Conservation (phyloP, 1,139 yeast genomes). For the Debaryomyces fabryi region DNA sequence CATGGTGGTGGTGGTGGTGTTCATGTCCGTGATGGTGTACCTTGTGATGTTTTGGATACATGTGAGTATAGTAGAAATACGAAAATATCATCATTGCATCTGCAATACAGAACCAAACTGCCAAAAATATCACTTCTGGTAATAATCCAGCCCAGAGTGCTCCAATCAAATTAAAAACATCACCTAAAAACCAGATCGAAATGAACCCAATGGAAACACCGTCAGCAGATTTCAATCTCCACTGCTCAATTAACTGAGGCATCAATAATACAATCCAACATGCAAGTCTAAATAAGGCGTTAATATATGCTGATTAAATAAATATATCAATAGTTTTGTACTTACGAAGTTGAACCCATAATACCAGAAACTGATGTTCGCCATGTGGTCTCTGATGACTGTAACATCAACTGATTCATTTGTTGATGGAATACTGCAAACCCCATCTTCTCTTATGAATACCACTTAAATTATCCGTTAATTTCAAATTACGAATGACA, state of each 20-base stretch:
- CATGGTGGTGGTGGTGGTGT: slow-evolving; percentile 9
- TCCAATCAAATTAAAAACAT: slow-evolving; percentile 67
- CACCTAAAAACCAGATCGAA: slow-evolving; percentile 74
- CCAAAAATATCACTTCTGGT: slow-evolving; percentile 70
- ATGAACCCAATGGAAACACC: slow-evolving; percentile 77
- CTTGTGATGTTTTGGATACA: slow-evolving; percentile 42
- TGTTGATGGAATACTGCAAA: slow-evolving; percentile 3
- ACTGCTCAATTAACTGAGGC: slow-evolving; percentile 82
- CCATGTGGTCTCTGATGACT: slow-evolving; percentile 1
- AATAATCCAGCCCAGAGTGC: slow-evolving; percentile 71
- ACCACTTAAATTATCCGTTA: neutral
- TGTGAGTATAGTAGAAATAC: slow-evolving; percentile 56
- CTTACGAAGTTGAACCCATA: slow-evolving; percentile 65
- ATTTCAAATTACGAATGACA: neutral
- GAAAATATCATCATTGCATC: slow-evolving; percentile 65
- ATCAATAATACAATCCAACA: slow-evolving; percentile 81
- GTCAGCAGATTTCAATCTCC: slow-evolving; percentile 76
- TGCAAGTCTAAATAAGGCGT: slow-evolving; percentile 44
- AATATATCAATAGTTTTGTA: slow-evolving; percentile 9
- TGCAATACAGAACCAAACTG: slow-evolving; percentile 75
- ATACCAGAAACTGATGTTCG: slow-evolving; percentile 47
- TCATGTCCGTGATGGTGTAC: slow-evolving; percentile 8
- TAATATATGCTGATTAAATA: slow-evolving; percentile 15
- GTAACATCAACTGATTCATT: neutral
- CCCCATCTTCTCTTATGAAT: slow-evolving; percentile 4